Evolutionary conservation across 2,329 filamentous ascomycete species (phyloP), one percentile per base, ranked within the genome.

Genomic region (Thyridium curvatum): DNA sequence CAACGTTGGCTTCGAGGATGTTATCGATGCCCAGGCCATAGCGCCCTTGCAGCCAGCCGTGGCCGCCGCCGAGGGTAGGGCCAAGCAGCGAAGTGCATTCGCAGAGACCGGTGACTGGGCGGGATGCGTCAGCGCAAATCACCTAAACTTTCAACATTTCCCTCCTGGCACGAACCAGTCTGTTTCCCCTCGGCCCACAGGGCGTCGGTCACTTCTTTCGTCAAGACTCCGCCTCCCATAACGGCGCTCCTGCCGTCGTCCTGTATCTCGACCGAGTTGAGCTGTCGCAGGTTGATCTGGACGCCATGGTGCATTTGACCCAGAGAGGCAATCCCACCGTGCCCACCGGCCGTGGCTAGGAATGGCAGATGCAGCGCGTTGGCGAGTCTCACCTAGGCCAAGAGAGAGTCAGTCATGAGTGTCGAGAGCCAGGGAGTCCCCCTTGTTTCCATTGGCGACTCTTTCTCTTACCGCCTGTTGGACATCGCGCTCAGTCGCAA

Each of bases 51-150:
- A 82, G 57, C 54, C 71, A 69, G 2, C 79, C 76, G 48, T 75
- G 77, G 2, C 77, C 78, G 17, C 77, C 77, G 1, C 74, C 74
- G 1, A 80, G 53, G 0, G 71, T 68, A 12, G 82, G 58, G 0
- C 74, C 79, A 72, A 2, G 75, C 75, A 3, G 75, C 77, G 3
- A 82, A 64, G 21, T 26, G 21, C 21, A 26, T 10, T 26, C 21
- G 21, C 21, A 26, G 6, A 26, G 21, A 10, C 21, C 21, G 21
- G 21, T 26, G 6, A 26, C 21, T 26, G 10, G 21, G 6, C 21
- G 21, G n/a, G n/a, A n/a, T n/a, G n/a, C n/a, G n/a, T n/a, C n/a
- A n/a, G n/a, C n/a, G n/a, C n/a, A n/a, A n/a, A n/a, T n/a, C n/a
- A n/a, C n/a, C n/a, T n/a, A n/a, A n/a, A n/a, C n/a, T n/a, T n/a